These are phyloP conservation scores for Tetrapisispora fleetii DNA, from an alignment of 805 yeast species.

Conservation along the genomic window DNA sequence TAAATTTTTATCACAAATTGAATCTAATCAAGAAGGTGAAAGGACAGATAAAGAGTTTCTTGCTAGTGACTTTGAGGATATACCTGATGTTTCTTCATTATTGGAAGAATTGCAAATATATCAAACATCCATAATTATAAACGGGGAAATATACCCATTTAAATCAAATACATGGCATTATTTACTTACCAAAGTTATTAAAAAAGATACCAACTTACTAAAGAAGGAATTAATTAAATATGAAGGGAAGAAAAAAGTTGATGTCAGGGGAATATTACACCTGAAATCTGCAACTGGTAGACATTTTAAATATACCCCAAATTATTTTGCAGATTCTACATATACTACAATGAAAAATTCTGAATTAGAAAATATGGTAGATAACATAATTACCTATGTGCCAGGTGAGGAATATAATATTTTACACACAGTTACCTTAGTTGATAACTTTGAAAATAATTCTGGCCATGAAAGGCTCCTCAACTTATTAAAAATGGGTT, in stretches of 20 bases:
- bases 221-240: conserved; percentile 13
- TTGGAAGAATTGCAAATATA: conserved; percentile 32
- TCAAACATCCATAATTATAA: conserved; percentile 48
- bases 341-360: conserved; percentile 25
- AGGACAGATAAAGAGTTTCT: background rate
- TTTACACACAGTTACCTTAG: conserved; percentile 38
- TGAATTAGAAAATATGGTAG: conserved; percentile 10
- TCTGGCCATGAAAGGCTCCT: conserved; percentile 38
- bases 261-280: conserved; percentile 25
- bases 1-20: conserved; percentile 14
- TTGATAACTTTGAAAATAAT: conserved; percentile 44
- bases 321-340: conserved; percentile 26
- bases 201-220: conserved; percentile 39
- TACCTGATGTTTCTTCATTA: conserved; percentile 22
- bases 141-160: conserved; percentile 59
- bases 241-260: conserved; percentile 4
- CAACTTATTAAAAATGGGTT: conserved; percentile 17
- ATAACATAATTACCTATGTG: conserved; percentile 16
- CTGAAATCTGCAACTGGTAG: conserved; percentile 31
- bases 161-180: conserved; percentile 44
- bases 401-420: conserved; percentile 15
- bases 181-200: conserved; percentile 41
- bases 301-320: conserved; percentile 44
- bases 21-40: conserved; percentile 5
- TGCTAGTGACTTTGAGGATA: conserved; percentile 5